Evolutionary conservation across 352 stramenopile genomes (phyloP).

Genomic region (Pythium dissotocum): DNA sequence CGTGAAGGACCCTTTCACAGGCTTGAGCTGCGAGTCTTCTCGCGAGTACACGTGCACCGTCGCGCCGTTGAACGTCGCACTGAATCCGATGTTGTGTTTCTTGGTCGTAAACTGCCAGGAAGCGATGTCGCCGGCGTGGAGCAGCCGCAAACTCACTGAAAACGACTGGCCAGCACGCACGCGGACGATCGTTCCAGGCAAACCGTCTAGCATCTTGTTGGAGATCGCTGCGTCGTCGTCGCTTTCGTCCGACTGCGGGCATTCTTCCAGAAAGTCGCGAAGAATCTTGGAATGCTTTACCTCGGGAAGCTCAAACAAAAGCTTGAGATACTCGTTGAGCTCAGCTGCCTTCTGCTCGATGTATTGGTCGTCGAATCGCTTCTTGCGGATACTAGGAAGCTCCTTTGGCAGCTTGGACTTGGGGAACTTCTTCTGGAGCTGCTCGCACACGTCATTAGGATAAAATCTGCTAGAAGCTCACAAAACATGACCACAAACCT

Average conservation of each 20-base stretch:
- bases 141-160: constrained; percentile 52
- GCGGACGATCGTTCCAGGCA: constrained; percentile 63
- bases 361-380: constrained; percentile 75
- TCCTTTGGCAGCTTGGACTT: constrained; percentile 63
- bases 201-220: constrained; percentile 50
- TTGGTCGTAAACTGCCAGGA: constrained; percentile 79
- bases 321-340: constrained; percentile 56
- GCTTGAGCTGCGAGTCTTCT: constrained; percentile 62
- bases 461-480: too few species aligned
- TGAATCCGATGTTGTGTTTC: constrained; percentile 84
- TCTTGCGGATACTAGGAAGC: constrained; percentile 65
- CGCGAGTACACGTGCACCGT: constrained; percentile 64
- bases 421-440: constrained; percentile 76
- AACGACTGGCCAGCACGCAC: constrained; percentile 72
- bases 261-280: constrained; percentile 64
- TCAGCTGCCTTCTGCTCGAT: constrained; percentile 69
- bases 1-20: constrained; percentile 63
- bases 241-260: constrained; percentile 46
- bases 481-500: constrained; percentile 25
- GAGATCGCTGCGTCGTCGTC: constrained; percentile 54
- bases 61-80: constrained; percentile 64
- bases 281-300: constrained; percentile 59
- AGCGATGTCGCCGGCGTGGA: constrained; percentile 43
- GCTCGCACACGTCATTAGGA: background rate
- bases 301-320: constrained; percentile 53